Evolutionary conservation across 2,329 filamentous ascomycete genomes (phyloP).

Genomic region (Fusarium sp.): DNA sequence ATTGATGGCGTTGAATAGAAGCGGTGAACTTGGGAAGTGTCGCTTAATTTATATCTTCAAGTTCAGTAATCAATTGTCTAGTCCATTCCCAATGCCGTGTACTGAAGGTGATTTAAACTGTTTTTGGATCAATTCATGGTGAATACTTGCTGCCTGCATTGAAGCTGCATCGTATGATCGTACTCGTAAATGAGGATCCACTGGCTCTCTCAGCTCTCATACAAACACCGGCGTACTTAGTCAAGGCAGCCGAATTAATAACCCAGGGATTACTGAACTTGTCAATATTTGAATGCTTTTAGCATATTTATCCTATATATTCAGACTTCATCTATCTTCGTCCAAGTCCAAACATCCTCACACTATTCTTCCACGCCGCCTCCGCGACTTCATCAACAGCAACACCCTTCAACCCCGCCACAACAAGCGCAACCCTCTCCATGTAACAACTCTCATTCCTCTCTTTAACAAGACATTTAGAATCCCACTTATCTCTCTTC

Average conservation of each 20-base stretch:
- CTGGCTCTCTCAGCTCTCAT: slow-evolving; percentile 10
- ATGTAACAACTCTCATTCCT: slow-evolving; percentile 63
- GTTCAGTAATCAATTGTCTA: not conserved
- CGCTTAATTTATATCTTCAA: slow-evolving; percentile 10
- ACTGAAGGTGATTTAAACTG: not conserved
- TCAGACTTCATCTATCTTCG: slow-evolving; percentile 14
- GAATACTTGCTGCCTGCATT: not conserved
- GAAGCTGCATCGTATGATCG: not conserved
- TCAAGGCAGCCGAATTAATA: not conserved
- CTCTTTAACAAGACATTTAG: slow-evolving; percentile 60
- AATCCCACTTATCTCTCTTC: slow-evolving; percentile 62
- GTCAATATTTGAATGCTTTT: not conserved
- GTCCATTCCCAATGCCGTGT: not conserved
- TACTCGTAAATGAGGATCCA: slow-evolving; percentile 18
- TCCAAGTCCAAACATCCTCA: slow-evolving; percentile 47
- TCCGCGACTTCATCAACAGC: slow-evolving; percentile 55
- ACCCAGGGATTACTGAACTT: not conserved
- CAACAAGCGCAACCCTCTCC: slow-evolving; percentile 58
- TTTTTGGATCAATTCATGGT: not conserved
- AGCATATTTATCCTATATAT: not conserved
- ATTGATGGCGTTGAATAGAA: not conserved
- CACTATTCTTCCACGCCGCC: slow-evolving; percentile 52
- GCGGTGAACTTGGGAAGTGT: not conserved
- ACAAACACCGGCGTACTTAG: not conserved
- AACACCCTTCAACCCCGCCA: slow-evolving; percentile 60